Evolutionary conservation across 345 rosid genomes (phyloP), one percentile per base, ranked within the genome.

Genomic region (Odontarrhena argentea): DNA sequence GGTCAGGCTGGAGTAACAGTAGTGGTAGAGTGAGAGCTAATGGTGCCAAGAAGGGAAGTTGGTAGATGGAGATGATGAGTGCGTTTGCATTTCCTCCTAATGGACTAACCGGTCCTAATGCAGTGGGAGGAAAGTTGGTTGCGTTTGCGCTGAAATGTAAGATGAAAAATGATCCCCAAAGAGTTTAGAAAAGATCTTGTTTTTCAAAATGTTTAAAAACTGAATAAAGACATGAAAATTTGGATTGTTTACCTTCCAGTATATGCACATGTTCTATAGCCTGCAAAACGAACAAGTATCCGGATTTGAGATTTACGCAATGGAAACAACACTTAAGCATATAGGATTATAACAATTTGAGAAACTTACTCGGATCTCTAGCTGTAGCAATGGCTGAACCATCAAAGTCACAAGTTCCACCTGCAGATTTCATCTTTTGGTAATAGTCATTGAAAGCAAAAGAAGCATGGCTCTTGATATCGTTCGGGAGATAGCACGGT

Each of bases 371-470:
- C 14, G 98, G 98, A 83, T 93, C 84, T 60, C 14, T 57, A 4
- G 70, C 42, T 0, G 96, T 88, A 10, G 81, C 76, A 10, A 64
- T 79, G 35, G 97, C 98, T 5, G 96, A 79, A 37, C 98, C 96
- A 72, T 72, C 86, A 64, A 93, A 93, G 55, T 93, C 85, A 15
- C 98, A 93, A 2, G 96, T 93, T 55, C 94, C 98, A 30, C 98
- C 98, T 38, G 55, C 70, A 57, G 78, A 69, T 36, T 48, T 89
- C 97, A 75, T 90, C 72, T 71, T 86, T 74, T 93, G 97, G 77
- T 84, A 93, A 68, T 93, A 93, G 58, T 90, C 94, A 63, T 93
- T 90, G 64, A 68, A 93, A 28, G 98, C 98, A 78, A 77, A 95
- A 2, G 99, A 95, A 37, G 97, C 97, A 24, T 91, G 99, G 71